Evolutionary conservation across 2,329 filamentous ascomycete genomes (phyloP).

Genomic region (Nigrograna mackinnonii): DNA sequence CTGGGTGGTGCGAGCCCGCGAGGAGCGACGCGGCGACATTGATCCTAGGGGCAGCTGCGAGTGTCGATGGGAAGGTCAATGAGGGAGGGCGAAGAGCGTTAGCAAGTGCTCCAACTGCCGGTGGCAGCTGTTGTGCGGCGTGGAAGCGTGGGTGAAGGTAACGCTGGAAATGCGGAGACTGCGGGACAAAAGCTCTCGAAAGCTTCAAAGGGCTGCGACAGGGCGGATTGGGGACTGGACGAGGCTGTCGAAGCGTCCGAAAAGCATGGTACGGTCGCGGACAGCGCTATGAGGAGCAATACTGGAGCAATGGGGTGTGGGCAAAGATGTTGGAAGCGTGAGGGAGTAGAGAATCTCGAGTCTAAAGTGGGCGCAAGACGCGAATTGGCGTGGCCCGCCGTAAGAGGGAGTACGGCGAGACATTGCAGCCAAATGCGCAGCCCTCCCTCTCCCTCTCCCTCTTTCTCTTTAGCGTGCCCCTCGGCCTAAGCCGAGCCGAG

Average conservation of each 20-base stretch:
- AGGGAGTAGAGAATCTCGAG: conserved; percentile 21
- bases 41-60: conserved; percentile 16
- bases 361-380: conserved; percentile 11
- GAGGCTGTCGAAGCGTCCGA: conserved; percentile 15
- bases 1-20: conserved; percentile 82
- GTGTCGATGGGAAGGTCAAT: conserved; percentile 7
- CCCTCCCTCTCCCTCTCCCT: too few species aligned
- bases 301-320: conserved; percentile 28
- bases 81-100: conserved; percentile 1
- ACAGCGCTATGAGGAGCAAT: conserved; percentile 16
- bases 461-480: too few species aligned
- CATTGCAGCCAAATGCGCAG: conserved; percentile 9
- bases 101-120: conserved; percentile 4
- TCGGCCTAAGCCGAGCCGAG: too few species aligned
- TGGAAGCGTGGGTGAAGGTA: conserved; percentile 25
- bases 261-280: conserved; percentile 32
- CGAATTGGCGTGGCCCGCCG: conserved; percentile 1
- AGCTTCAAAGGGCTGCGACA: conserved; percentile 38
- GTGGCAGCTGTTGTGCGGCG: conserved; percentile 18
- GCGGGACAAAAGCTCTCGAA: conserved; percentile 41
- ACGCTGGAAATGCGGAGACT: conserved; percentile 36
- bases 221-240: conserved; percentile 28
- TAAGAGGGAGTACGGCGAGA: conserved; percentile 6
- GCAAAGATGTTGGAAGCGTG: conserved; percentile 27
- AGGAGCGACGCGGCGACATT: conserved; percentile 83